Percentiles rank a stretch among this genome's conserved stretches.
phyloP scores from a whole-genome alignment of 192 early-diverging fungal species.

The Podila verticillata region DNA sequence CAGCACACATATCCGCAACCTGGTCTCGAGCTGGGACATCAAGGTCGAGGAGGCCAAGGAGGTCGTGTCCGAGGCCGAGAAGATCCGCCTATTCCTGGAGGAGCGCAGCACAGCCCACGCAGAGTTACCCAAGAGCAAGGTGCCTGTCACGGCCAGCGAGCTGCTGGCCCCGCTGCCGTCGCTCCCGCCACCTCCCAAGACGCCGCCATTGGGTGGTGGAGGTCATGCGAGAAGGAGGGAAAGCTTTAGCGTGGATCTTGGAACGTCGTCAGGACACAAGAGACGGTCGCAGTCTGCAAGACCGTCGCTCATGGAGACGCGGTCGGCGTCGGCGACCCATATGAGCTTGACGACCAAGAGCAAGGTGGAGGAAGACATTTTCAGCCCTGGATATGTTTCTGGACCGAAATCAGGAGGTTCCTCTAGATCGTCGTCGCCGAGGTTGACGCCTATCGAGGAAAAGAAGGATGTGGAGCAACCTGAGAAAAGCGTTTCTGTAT shows the following conservation, averaged over 20 bases:
- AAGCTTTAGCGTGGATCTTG: background rate
- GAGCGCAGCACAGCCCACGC: constrained; percentile 37
- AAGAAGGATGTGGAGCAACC: too few relatives aligned
- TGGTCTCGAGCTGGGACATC: constrained; percentile 45
- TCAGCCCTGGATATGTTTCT: background rate
- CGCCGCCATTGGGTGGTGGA: background rate
- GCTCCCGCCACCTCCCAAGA: constrained; percentile 33
- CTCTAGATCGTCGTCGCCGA: too few relatives aligned
- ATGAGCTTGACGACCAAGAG: background rate
- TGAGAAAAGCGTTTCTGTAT: too few relatives aligned
- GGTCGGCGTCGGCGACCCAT: background rate
- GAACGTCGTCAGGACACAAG: background rate
- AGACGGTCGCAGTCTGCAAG: background rate
- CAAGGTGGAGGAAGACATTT: background rate
- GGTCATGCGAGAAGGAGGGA: background rate
- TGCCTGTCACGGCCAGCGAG: constrained; percentile 30
- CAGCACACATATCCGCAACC: constrained; percentile 32
- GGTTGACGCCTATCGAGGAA: too few relatives aligned
- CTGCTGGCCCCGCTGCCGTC: constrained; percentile 31
- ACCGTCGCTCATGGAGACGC: background rate
- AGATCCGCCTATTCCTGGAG: constrained; percentile 37
- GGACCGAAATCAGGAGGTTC: background rate
- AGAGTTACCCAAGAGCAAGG: constrained; percentile 38
- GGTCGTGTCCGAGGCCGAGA: constrained; percentile 25
- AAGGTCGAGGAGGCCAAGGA: constrained; percentile 48